Conservation (phyloP, 345 rosid genomes). For the Cochlearia excelsa region DNA sequence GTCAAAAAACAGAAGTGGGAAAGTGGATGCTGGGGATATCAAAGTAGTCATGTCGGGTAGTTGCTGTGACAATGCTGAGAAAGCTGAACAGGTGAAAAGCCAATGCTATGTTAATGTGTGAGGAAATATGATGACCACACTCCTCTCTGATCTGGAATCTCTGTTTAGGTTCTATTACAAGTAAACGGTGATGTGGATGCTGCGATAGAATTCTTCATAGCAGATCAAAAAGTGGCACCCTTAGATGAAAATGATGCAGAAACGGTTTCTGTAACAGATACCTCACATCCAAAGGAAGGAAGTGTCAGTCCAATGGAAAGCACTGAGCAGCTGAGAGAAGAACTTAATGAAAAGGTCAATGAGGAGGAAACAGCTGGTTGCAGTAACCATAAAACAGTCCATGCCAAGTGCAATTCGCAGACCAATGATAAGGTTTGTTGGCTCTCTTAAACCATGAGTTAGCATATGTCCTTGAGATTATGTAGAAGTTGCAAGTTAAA, state of each 20-base stretch:
- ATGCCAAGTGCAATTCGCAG: constrained; percentile 35
- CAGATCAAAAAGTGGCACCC: constrained; percentile 52
- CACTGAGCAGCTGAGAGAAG: constrained; percentile 39
- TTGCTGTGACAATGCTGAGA: constrained; percentile 61
- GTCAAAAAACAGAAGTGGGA: constrained; percentile 39
- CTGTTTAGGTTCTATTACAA: constrained; percentile 60
- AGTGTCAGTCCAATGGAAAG: constrained; percentile 25
- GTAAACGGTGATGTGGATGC: constrained; percentile 80
- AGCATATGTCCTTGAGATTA: not conserved
- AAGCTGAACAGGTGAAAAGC: constrained; percentile 64
- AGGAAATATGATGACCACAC: not conserved
- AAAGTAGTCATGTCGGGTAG: constrained; percentile 80
- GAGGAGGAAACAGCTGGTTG: constrained; percentile 38
- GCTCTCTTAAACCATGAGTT: constrained; percentile 13
- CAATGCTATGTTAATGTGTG: constrained; percentile 11
- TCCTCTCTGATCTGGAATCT: constrained; percentile 10
- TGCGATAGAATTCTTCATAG: constrained; percentile 74
- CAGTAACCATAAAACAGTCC: constrained; percentile 33
- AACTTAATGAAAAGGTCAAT: constrained; percentile 31
- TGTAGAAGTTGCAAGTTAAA: not conserved
- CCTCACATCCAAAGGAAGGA: constrained; percentile 8
- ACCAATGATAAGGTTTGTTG: constrained; percentile 57
- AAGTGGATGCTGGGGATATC: constrained; percentile 47
- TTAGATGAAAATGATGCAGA: constrained; percentile 36
- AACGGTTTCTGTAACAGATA: constrained; percentile 33